Base-by-base conservation (phyloP, 1,284 basidiomycete genomes). In the Puccinia novopanici region DNA sequence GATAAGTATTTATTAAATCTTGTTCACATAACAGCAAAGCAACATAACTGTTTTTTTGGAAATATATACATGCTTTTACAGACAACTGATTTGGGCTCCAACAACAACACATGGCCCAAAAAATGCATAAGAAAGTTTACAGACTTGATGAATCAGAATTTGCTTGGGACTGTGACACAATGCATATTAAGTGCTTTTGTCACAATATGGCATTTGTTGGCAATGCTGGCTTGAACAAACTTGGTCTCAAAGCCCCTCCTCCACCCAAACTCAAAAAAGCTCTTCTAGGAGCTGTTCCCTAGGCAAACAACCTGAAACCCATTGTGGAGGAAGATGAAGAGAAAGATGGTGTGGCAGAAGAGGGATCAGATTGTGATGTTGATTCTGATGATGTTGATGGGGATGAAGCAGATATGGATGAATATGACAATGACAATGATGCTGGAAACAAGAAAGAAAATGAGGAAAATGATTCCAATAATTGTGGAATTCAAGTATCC, bases 181-280 rank as follows among this genome's bases (percentile, higher is more conserved):
- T 73, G n/a, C 54, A 34, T 24, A 73, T 73, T 22, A 27, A 54
- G 45, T 71, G 68, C 48, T 71, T 71, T 71, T 71, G 68, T 54
- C 42, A 52, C 68, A 71, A 71, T 42, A 48, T 71, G 42, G 68
- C 45, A 17, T 52, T 52, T 19, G 48, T 71, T 30, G 68, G 50
- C 1, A 52, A 71, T 34, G 48, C 68, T 30, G 68, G 68, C 24
- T n/a, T n/a, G n/a, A n/a, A n/a, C n/a, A n/a, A n/a, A n/a, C n/a
- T n/a, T n/a, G n/a, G n/a, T n/a, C n/a, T 52, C 52, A 24, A 54
- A 50, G 37, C 50, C 2, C 71, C 61, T 6, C 15, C 61, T 12
- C 61, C 61, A 65, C 61, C 61, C 15, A 65, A 65, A 19, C 37
- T 65, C 17, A 65, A 65, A 40, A 40, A 65, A 10, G 5, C 19